Base-by-base conservation (phyloP, 1,139 yeast genomes). In the Williopsis jadinii region DNA sequence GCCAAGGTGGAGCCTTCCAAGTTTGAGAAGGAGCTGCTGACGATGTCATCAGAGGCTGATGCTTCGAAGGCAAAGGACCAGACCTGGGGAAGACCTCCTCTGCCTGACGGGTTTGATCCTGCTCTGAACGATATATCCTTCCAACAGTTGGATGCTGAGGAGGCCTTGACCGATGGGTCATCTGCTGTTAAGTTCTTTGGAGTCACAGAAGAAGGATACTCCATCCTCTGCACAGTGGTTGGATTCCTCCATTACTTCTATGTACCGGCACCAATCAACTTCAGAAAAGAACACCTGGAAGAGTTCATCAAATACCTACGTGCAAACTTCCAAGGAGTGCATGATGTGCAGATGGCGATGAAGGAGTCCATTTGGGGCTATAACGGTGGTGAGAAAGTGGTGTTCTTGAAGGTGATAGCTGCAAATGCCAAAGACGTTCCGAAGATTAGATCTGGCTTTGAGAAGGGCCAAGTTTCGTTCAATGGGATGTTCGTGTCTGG, bases 61-160 rank as follows among this genome's bases (percentile, higher is more conserved):
- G 43, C 43, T 8, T 57, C 56, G 36, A 47, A 40, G 19, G 39
- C 49, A 3, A 51, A 50, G 14, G 57, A 55, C 42, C 66, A 65
- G 51, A 44, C 59, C 36, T 60, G 71, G 62, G 57, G 54, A 8
- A 56, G 75, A 13, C 73, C 92, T 36, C 86, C 78, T 0, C 58
- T 75, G 13, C 71, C 85, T 3, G 50, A 54, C 0, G 67, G 66
- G 30, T 77, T 80, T 50, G 67, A 74, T 46, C 71, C 83, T 0
- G 48, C 56, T 0, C 58, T 62, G 1, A 55, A 62, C 24, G 87
- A 84, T 51, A 71, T 88, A 14, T 68, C 73, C 1, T 92, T 94
- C 60, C 98, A 92, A 61, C 98, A 92, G 57, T 70, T 94, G 53
- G 98, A 94, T 62, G 96, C 95, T 1, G 98, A 92, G 57, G 98